These are phyloP conservation scores for Boletus sp. DNA, from an alignment of 768 basidiomycete species.

Conservation along the genomic window DNA sequence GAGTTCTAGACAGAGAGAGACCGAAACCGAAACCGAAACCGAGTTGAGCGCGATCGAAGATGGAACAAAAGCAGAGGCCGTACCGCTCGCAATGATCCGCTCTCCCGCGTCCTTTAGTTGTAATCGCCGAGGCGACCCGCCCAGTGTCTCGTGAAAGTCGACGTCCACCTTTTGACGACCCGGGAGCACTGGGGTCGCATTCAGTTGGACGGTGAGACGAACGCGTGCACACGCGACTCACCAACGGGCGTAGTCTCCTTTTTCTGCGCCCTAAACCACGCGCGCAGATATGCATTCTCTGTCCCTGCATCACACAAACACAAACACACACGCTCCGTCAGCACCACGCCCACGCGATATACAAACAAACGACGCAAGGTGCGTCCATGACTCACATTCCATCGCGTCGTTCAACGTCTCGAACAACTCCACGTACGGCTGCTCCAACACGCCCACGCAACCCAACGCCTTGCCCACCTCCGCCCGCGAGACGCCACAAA, in stretches of 20 bases:
- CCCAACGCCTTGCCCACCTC: slow-evolving; percentile 69
- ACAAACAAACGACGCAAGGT: slow-evolving; percentile 2
- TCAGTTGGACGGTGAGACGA: no score
- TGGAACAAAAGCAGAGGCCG: not conserved
- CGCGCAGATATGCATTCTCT: slow-evolving; percentile 86
- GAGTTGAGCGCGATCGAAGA: no score
- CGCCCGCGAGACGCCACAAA: slow-evolving; percentile 78
- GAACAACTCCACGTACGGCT: slow-evolving; percentile 79
- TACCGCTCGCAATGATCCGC: slow-evolving; percentile 65
- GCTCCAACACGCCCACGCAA: slow-evolving; percentile 78
- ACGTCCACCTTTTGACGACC: slow-evolving; percentile 53
- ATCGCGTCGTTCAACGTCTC: slow-evolving; percentile 83
- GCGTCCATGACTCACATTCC: slow-evolving; percentile 68
- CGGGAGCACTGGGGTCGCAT: slow-evolving; percentile 39
- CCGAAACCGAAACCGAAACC: not conserved
- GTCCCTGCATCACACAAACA: slow-evolving; percentile 56
- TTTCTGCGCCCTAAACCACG: slow-evolving; percentile 73
- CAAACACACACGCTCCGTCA: not conserved
- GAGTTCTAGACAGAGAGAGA: slow-evolving; percentile 10
- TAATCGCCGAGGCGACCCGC: slow-evolving; percentile 63
- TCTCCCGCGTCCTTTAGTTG: slow-evolving; percentile 73
- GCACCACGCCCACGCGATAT: not conserved
- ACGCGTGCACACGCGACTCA: slow-evolving; percentile 33
- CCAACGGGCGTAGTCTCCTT: slow-evolving; percentile 45
- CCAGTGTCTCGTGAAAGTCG: slow-evolving; percentile 40